Evolutionary conservation across 805 yeast species (phyloP), one percentile per base, ranked within the genome.

Genomic region (Yarrowia alimentaria): DNA sequence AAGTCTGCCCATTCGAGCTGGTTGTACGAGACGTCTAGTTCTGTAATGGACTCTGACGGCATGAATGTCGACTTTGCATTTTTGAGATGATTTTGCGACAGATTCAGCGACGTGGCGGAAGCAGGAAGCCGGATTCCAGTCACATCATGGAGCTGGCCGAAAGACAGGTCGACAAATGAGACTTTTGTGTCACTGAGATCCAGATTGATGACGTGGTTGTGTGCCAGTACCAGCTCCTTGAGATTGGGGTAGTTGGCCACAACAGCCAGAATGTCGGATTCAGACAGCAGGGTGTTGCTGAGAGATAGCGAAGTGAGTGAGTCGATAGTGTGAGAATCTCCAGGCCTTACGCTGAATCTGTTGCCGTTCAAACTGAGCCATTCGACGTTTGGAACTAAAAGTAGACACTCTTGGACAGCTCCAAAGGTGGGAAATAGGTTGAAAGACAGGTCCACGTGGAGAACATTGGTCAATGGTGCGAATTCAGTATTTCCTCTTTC

Each of bases 1-100:
- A 40, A 40, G 8, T 40, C 47, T 2, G 33, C 18, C 47, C 47
- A 40, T 14, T 28, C 25, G 5, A 40, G 47, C 4, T 6, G n/a
- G 18, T 40, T 40, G 19, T 40, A 28, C 2, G 47, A 40, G 10
- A 40, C 13, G 5, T 40, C 47, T 1, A 40, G 25, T 12, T 26
- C 33, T 6, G 18, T 13, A 4, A 40, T 12, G 3, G 47, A 18
- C 9, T 40, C 18, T 5, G 47, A 40, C n/a, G 19, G 12, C 1
- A 33, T 24, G 3, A 40, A 16, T 8, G 33, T 19, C 6, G 6
- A 5, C 9, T 3, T 1, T 4, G 47, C 13, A 11, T 40, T 18
- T 4, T 18, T 18, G 8, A 40, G 16, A 5, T n/a, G 18, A 25
- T 40, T 40, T 8, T 28, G 32, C 12, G 47, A 19, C 14, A 40